Evolutionary conservation across 176 grass and related monocot species (phyloP), one percentile per base, ranked within the genome.

Genomic region (Bonia amplexicaulis): DNA sequence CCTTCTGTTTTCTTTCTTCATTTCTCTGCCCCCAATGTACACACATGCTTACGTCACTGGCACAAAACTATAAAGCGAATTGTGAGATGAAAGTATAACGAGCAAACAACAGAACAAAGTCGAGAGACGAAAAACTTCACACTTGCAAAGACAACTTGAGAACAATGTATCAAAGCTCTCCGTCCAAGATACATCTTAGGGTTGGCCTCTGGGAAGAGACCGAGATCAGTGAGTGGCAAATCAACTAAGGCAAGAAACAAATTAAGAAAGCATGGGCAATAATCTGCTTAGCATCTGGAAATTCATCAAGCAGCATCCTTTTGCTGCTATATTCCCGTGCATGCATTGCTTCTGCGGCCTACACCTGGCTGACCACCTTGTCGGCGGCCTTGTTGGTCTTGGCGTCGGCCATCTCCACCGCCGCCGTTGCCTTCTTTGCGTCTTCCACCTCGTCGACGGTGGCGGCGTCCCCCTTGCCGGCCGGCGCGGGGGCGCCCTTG

Each of bases 321-420:
- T 66, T 25, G 76, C 60, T 74, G 58, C 69, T 65, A 14, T 5
- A 7, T 7, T 13, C 16, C 17, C 46, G 23, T 80, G 46, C 66
- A 16, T 27, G 0, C 57, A 17, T 33, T 48, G 46, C 46, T 19
- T 33, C 40, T 35, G 37, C 35, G 44, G 10, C 20, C 84, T 94
- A 95, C 76, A 91, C 93, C 80, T 89, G 79, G 58, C 55, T 68
- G 47, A 71, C 86, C 33, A 87, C 77, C 81, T 86, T 84, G 68
- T 86, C 81, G 65, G 66, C 73, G 47, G 52, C 39, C 82, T 89
- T 90, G 76, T 9, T 74, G 49, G 82, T 55, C 37, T 73, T 93
- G 23, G 71, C 70, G n/a, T 82, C 91, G 31, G 72, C 59, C 88
- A 88, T 85, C 80, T 91, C 89, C 57, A 87, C 71, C 1, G 49